A percentile compares a stretch with the other conserved stretches of the same genome.
Evolutionary conservation across 257 asterid genomes (phyloP).

Genomic region (Craterostigma plantagineum): DNA sequence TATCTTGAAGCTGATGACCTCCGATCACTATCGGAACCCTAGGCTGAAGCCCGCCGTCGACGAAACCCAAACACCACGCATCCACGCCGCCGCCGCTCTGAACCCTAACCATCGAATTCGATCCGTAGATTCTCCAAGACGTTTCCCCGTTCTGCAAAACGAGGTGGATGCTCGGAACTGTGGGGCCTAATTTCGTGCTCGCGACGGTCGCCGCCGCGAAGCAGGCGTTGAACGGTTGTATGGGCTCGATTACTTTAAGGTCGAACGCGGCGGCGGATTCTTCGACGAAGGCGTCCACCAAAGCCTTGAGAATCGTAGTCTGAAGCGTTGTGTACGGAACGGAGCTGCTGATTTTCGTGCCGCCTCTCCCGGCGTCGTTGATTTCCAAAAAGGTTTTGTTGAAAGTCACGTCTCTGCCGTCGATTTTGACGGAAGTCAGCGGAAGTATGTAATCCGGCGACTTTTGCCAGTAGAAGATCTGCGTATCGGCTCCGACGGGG

Average conservation of each 20-base stretch:
- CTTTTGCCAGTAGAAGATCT: slow-evolving; percentile 8
- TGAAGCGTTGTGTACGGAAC: slow-evolving; percentile 14
- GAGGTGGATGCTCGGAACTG: slow-evolving; percentile 15
- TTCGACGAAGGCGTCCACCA: slow-evolving; percentile 10
- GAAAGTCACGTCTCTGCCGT: slow-evolving; percentile 5
- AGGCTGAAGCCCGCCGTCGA: slow-evolving; percentile 14
- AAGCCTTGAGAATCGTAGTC: slow-evolving; percentile 10
- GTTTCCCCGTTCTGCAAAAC: slow-evolving; percentile 8
- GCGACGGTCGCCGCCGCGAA: slow-evolving; percentile 6
- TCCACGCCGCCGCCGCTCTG: slow-evolving; percentile 1
- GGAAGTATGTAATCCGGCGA: slow-evolving; percentile 22
- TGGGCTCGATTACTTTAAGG: slow-evolving; percentile 3
- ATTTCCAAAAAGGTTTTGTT: slow-evolving; percentile 13
- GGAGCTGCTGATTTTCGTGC: slow-evolving; percentile 13
- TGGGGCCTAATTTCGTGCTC: slow-evolving; percentile 10
- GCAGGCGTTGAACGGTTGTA: slow-evolving; percentile 21
- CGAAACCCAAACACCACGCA: slow-evolving; percentile 19
- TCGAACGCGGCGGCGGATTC: slow-evolving; percentile 10
- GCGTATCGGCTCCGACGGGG: no score
- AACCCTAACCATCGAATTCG: slow-evolving; percentile 22
- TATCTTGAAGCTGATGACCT: slow-evolving; percentile 19
- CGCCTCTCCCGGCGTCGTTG: slow-evolving; percentile 12
- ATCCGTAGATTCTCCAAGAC: slow-evolving; percentile 18
- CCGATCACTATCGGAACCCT: slow-evolving; percentile 19
- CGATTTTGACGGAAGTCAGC: slow-evolving; percentile 12